Evolutionary conservation across 192 early-diverging fungal genomes (phyloP), one percentile per base, ranked within the genome.

Genomic region (Thamnidium elegans): DNA sequence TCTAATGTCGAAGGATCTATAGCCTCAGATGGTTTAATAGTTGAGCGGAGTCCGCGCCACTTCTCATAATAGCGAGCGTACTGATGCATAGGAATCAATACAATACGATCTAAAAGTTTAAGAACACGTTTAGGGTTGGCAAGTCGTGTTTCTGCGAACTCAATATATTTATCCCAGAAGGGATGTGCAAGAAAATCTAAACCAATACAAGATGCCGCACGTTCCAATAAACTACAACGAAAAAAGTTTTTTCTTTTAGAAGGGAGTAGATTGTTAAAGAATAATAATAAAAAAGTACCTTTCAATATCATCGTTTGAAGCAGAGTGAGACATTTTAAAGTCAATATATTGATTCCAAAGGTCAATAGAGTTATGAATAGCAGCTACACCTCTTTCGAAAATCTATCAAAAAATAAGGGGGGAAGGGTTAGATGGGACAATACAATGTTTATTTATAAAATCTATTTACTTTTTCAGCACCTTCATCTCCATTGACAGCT

Each of bases 41-140:
- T 48, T 9, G 42, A 20, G 9, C 55, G 46, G 17, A 60, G 26
- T 20, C 42, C 50, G 11, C 58, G 55, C 55, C 58, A 90, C 85
- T 80, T 85, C 64, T 90, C 88, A 67, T 88, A 90, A 54, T 81
- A 90, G 2, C 79, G 74, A 9, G 86, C 79, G 66, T 89, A 90
- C 50, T 89, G 86, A 64, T 88, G 89, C 72, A 90, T 81, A 1
- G 89, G 89, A 36, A 90, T 90, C 30, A 66, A 69, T 43, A 90
- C 87, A 47, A 89, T 79, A 34, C 84, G 86, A 43, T 84, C 81
- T 55, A 90, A 70, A 2, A 89, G 66, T 14, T 78, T 62, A n/a
- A 86, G 52, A 19, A 87, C 69, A 11, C 73, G 62, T 23, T 65
- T 51, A 50, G 61, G 48, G 15, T 66, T 55, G 15, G 78, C 72